Evolutionary conservation across 306 rosid genomes (phyloP).

Genomic region (Datisca glomerata): DNA sequence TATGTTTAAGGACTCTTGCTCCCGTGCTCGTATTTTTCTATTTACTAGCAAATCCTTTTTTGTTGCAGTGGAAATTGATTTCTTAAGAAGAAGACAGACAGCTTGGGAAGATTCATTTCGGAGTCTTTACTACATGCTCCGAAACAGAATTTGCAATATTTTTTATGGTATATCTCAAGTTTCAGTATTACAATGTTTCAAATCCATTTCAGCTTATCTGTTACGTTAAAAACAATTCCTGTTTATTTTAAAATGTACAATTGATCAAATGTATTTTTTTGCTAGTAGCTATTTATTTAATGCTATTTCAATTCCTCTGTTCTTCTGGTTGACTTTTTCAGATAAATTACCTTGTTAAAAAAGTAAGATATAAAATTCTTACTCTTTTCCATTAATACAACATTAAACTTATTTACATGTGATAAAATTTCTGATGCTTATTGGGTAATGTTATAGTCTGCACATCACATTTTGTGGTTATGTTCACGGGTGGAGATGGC

Average conservation of each 20-base stretch:
- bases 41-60: conserved; percentile 6
- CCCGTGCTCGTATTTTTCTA: conserved; percentile 1
- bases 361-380: no score
- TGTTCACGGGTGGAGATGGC: conserved; percentile 59
- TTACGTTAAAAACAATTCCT: no score
- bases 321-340: no score
- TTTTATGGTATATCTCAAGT: conserved; percentile 60
- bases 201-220: neutral
- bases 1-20: neutral
- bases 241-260: no score
- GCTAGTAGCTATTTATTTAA: no score
- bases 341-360: no score
- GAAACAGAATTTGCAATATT: conserved; percentile 57
- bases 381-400: no score
- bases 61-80: conserved; percentile 56
- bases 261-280: no score
- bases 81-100: conserved; percentile 52
- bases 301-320: no score
- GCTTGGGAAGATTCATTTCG: conserved; percentile 88
- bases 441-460: conserved; percentile 34
- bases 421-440: neutral
- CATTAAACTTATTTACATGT: no score
- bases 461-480: conserved; percentile 75
- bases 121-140: conserved; percentile 83
- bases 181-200: neutral